phyloP scores from a whole-genome alignment of 495 filamentous ascomycete species.

The Aspergillus ellipticus region DNA sequence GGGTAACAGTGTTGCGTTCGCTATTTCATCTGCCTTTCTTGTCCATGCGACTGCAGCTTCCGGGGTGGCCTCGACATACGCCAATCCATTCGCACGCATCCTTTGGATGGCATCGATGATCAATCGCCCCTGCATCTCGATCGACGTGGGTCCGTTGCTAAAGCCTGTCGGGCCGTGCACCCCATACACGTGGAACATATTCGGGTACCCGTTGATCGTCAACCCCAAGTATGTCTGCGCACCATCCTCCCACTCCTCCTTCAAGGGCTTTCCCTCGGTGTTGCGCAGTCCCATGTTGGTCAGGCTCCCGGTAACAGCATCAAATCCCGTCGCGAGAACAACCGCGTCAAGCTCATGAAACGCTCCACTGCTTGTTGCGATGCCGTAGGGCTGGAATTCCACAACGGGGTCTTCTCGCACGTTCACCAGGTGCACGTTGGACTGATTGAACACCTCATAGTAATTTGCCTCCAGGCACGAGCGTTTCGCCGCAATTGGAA shows the following conservation, averaged over 20 bases:
- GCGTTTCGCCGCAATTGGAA: conserved; percentile 50
- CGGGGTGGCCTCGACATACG: conserved; percentile 36
- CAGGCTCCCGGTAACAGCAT: conserved; percentile 48
- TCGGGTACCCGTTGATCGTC: conserved; percentile 44
- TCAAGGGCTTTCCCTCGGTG: conserved; percentile 32
- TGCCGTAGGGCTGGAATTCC: conserved; percentile 42
- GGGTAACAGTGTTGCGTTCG: conserved; percentile 28
- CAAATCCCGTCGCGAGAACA: conserved; percentile 52
- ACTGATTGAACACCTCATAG: conserved; percentile 51
- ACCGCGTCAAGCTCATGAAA: conserved; percentile 47
- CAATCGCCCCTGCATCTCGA: conserved; percentile 52
- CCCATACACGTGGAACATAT: conserved; percentile 53
- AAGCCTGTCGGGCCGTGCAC: conserved; percentile 47
- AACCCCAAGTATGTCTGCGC: conserved; percentile 49
- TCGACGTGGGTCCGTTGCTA: conserved; percentile 48
- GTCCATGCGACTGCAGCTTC: conserved; percentile 37
- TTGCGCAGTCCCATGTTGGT: conserved; percentile 42
- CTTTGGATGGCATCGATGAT: conserved; percentile 45
- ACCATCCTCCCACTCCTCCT: conserved; percentile 47
- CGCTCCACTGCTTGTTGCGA: conserved; percentile 34
- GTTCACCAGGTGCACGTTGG: conserved; percentile 49
- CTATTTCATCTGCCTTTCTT: conserved; percentile 24
- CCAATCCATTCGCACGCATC: conserved; percentile 30
- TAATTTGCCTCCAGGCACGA: conserved; percentile 52
- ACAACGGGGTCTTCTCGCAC: conserved; percentile 43